These are phyloP conservation scores for Boletus rubropictus DNA, from an alignment of 768 basidiomycete species.

Conservation along the genomic window DNA sequence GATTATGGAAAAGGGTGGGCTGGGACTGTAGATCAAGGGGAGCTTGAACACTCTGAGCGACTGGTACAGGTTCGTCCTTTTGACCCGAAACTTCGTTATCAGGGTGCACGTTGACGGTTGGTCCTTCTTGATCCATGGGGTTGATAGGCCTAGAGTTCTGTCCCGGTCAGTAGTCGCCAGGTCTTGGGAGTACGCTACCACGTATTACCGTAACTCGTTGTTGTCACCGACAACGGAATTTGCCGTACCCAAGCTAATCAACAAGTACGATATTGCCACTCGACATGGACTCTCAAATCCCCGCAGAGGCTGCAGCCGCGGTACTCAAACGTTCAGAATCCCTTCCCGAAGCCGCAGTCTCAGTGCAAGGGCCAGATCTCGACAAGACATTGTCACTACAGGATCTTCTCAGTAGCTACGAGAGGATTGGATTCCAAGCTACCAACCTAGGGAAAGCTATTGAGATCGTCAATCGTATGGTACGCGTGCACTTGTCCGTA, in stretches of 20 bases:
- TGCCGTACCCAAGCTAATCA: conserved; percentile 15
- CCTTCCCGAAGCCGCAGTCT: conserved; percentile 54
- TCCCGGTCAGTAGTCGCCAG: background rate
- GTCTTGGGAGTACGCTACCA: background rate
- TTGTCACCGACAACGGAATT: conserved; percentile 18
- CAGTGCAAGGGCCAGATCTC: conserved; percentile 86
- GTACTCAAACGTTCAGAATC: conserved; percentile 73
- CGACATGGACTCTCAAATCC: conserved; percentile 32
- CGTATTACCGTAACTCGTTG: background rate
- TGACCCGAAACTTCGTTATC: conserved; percentile 1
- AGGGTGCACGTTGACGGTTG: conserved; percentile 1
- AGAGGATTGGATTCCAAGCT: conserved; percentile 96
- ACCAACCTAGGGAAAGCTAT: conserved; percentile 86
- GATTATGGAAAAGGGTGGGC: conserved; percentile 2
- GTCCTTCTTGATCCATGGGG: conserved; percentile 17
- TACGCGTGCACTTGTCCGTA: conserved; percentile 25
- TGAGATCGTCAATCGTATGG: conserved; percentile 91
- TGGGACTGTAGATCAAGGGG: conserved; percentile 5
- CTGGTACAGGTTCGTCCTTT: conserved; percentile 5
- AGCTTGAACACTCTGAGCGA: conserved; percentile 5
- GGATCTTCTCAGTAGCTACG: conserved; percentile 70
- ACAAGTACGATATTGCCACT: background rate
- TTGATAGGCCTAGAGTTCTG: background rate
- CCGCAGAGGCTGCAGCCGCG: conserved; percentile 62
- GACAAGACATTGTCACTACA: conserved; percentile 61